phyloP scores from a whole-genome alignment of 345 rosid genomes.

The Camelina neglecta region DNA sequence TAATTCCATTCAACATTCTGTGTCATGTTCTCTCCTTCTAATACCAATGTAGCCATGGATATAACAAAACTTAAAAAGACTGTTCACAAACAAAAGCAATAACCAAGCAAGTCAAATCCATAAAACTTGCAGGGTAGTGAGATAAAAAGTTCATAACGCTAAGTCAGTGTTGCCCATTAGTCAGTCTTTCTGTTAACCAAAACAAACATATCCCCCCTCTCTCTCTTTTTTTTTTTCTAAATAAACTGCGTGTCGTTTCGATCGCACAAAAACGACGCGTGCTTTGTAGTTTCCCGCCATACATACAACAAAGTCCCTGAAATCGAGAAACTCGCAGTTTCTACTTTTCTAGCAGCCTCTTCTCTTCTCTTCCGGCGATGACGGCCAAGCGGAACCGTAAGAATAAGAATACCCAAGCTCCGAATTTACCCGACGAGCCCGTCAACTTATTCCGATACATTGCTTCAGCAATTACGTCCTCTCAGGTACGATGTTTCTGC shows the following conservation, averaged over 20 bases:
- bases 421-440: constrained; percentile 23
- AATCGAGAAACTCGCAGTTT: constrained; percentile 17
- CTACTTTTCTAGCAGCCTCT: background rate
- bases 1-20: background rate
- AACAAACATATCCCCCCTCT: no score
- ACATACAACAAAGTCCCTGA: constrained; percentile 1
- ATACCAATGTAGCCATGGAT: background rate
- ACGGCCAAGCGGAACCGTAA: constrained; percentile 30
- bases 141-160: no score
- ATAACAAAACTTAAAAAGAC: background rate
- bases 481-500: constrained; percentile 36
- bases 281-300: constrained; percentile 36
- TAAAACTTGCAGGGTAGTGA: background rate
- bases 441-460: constrained; percentile 30
- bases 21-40: constrained; percentile 1
- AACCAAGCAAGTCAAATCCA: background rate
- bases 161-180: no score
- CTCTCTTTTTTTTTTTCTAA: no score
- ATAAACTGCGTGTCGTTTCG: constrained; percentile 25
- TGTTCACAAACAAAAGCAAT: background rate
- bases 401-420: constrained; percentile 10
- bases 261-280: constrained; percentile 29
- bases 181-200: no score
- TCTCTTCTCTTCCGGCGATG: constrained; percentile 34
- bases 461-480: constrained; percentile 30